Conservation (phyloP, 768 basidiomycete genomes). For the Mycena latifolia region DNA sequence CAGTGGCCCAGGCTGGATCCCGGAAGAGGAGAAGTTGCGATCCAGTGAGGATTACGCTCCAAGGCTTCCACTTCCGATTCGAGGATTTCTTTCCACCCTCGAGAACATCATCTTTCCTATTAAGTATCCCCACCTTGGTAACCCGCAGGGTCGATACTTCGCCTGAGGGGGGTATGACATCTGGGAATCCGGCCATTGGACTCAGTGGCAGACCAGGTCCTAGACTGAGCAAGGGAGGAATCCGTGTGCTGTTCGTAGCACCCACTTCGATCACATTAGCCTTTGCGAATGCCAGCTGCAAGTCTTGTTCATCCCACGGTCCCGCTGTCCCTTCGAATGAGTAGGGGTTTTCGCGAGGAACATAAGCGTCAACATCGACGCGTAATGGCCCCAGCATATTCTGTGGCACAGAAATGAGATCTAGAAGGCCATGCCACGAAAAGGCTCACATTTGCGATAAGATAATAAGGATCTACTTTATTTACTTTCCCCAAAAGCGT, state of each 20-base stretch:
- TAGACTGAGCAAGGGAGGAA: conserved; percentile 50
- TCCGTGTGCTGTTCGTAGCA: conserved; percentile 52
- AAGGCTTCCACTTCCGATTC: conserved; percentile 90
- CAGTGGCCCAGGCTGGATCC: conserved; percentile 68
- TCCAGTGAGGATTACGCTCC: conserved; percentile 87
- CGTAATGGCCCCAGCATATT: conserved; percentile 77
- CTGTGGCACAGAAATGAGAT: conserved; percentile 49
- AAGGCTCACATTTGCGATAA: conserved; percentile 81
- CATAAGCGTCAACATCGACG: conserved; percentile 68
- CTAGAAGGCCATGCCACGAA: background rate
- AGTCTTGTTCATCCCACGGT: conserved; percentile 75
- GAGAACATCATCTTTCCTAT: conserved; percentile 82
- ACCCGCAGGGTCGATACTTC: conserved; percentile 70
- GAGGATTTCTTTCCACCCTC: conserved; percentile 83
- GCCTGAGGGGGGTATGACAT: conserved; percentile 39
- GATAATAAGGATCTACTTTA: conserved; percentile 92
- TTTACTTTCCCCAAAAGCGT: conserved; percentile 65
- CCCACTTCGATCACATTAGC: conserved; percentile 71
- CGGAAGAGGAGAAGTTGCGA: conserved; percentile 94
- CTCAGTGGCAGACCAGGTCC: conserved; percentile 47
- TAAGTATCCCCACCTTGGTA: conserved; percentile 84
- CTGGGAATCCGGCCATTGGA: conserved; percentile 41
- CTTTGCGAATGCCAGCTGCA: conserved; percentile 73
- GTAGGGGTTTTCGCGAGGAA: conserved; percentile 76
- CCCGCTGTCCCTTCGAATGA: conserved; percentile 73